Percentiles rank a stretch among this genome's conserved stretches.
Conservation (phyloP, 495 filamentous ascomycete species). For the Thermochaetoides thermophila region DNA sequence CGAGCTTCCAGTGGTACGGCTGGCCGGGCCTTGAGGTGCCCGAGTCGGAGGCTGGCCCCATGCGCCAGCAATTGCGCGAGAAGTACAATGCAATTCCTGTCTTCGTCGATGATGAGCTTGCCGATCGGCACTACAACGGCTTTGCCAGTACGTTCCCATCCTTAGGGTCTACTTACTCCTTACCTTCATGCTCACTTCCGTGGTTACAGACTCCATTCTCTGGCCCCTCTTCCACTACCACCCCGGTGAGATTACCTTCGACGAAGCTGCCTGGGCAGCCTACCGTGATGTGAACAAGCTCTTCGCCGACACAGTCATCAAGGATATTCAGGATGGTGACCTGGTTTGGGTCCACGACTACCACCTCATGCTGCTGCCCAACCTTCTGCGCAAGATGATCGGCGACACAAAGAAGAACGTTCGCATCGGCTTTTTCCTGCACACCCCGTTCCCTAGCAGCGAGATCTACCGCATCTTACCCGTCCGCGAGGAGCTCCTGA, state of each 20-base stretch:
- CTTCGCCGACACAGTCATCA: conserved; percentile 66
- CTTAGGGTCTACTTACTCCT: not conserved
- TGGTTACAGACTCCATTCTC: conserved; percentile 61
- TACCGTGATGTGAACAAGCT: conserved; percentile 75
- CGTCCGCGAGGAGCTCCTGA: conserved; percentile 66
- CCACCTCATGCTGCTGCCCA: conserved; percentile 82
- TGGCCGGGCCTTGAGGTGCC: conserved; percentile 87
- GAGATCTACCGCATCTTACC: conserved; percentile 88
- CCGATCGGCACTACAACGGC: conserved; percentile 72
- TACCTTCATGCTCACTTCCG: not conserved
- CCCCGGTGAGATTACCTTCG: conserved; percentile 80
- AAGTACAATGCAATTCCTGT: conserved; percentile 63
- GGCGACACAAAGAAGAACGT: conserved; percentile 56
- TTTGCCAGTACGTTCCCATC: conserved; percentile 56
- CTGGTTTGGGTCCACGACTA: conserved; percentile 96
- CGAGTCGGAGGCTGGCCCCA: conserved; percentile 47
- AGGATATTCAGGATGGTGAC: conserved; percentile 60
- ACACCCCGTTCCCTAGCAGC: conserved; percentile 85
- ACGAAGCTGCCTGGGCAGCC: conserved; percentile 73
- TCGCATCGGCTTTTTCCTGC: conserved; percentile 87
- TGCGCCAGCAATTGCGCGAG: conserved; percentile 54
- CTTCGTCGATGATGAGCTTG: conserved; percentile 64
- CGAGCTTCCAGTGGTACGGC: conserved; percentile 93
- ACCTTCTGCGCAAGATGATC: conserved; percentile 66
- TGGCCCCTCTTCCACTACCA: conserved; percentile 97